Conservation (phyloP, 768 basidiomycete genomes). For the Pisolithus marmoratus region DNA sequence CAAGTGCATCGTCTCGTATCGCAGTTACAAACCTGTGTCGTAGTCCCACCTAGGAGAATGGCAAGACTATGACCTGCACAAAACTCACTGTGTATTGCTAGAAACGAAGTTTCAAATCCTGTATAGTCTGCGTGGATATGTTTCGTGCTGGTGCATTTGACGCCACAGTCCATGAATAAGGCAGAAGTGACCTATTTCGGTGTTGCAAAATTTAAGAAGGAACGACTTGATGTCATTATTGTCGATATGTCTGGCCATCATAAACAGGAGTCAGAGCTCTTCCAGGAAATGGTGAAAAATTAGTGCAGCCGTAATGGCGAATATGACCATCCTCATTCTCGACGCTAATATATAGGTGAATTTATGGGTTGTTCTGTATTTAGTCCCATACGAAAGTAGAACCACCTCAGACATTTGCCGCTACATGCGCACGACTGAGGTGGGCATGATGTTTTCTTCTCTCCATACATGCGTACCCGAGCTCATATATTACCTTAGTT, state of each 20-base stretch:
- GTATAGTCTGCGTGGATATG: slow-evolving; percentile 97
- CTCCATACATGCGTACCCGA: no score
- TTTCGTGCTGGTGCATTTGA: slow-evolving; percentile 99
- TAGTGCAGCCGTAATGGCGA: slow-evolving; percentile 84
- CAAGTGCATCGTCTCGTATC: slow-evolving; percentile 49
- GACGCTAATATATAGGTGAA: slow-evolving; percentile 94
- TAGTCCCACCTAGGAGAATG: slow-evolving; percentile 67
- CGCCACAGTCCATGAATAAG: slow-evolving; percentile 98
- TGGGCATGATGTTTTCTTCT: no score
- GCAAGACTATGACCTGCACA: slow-evolving; percentile 99
- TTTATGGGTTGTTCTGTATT: slow-evolving; percentile 3
- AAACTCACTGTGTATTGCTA: slow-evolving; percentile 98
- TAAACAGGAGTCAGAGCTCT: slow-evolving; percentile 94
- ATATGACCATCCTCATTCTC: slow-evolving; percentile 93
- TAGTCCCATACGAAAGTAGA: no score
- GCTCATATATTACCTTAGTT: no score
- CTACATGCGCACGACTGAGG: no score
- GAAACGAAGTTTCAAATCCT: slow-evolving; percentile 92
- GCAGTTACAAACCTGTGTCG: not conserved
- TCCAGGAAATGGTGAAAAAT: slow-evolving; percentile 99
- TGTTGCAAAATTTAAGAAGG: slow-evolving; percentile 96
- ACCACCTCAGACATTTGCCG: no score
- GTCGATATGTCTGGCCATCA: slow-evolving; percentile 98
- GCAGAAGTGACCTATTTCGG: slow-evolving; percentile 99
- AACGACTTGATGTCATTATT: slow-evolving; percentile 96